phyloP scores from a whole-genome alignment of 352 stramenopile genomes.

The Globisporangium spiculum region DNA sequence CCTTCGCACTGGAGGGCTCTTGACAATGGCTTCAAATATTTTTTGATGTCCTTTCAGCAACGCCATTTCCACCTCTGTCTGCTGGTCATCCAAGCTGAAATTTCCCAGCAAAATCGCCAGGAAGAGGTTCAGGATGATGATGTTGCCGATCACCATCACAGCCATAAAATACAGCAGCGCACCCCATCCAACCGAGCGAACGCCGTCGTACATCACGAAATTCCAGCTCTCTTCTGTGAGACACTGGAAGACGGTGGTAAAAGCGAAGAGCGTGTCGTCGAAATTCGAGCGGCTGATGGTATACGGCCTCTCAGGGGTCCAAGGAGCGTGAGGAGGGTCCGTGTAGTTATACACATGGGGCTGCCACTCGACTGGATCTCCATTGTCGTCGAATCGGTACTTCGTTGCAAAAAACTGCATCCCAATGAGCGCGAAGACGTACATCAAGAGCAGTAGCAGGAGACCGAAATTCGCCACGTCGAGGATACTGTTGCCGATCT shows the following conservation, averaged over 20 bases:
- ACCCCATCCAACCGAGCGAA: conserved; percentile 40
- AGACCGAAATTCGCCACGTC: conserved; percentile 88
- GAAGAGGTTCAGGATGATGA: conserved; percentile 89
- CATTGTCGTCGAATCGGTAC: conserved; percentile 65
- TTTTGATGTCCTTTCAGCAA: conserved; percentile 30
- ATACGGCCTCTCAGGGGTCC: conserved; percentile 37
- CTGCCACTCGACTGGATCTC: conserved; percentile 34
- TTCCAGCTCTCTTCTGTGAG: conserved; percentile 90
- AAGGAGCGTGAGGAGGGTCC: conserved; percentile 37
- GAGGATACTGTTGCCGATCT: conserved; percentile 71
- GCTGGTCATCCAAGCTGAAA: conserved; percentile 53
- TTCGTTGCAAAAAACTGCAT: conserved; percentile 86
- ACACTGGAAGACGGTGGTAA: conserved; percentile 83
- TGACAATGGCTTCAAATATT: conserved; percentile 21
- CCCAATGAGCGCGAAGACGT: conserved; percentile 81
- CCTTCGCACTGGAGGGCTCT: conserved; percentile 7
- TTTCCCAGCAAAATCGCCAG: conserved; percentile 85
- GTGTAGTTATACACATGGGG: conserved; percentile 39
- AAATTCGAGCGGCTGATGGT: conserved; percentile 53
- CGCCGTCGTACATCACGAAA: conserved; percentile 79
- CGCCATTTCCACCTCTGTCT: conserved; percentile 24
- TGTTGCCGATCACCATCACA: conserved; percentile 75
- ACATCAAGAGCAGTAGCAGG: conserved; percentile 86
- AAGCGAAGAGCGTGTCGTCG: conserved; percentile 48
- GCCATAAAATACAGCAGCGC: conserved; percentile 56